Evolutionary conservation across 208 protist genomes (phyloP).

Genomic region (Trichomonas vaginalis): DNA sequence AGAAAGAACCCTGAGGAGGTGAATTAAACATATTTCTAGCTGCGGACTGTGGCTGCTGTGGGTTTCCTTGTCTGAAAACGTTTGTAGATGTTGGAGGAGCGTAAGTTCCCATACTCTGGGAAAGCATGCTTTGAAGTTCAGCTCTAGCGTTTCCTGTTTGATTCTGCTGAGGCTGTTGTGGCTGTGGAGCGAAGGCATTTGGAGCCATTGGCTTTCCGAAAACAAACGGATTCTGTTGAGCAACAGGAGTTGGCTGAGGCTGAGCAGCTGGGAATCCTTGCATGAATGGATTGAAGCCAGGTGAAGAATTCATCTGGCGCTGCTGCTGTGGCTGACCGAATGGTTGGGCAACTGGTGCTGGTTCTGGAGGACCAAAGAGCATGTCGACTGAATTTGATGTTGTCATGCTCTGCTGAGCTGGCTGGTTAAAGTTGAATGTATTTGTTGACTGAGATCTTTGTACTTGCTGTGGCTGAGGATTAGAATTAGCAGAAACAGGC

Average conservation of each 20-base stretch:
- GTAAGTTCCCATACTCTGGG: not conserved
- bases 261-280: not conserved
- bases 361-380: not conserved
- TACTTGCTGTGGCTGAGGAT: not conserved
- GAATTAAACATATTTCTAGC: no score
- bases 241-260: not conserved
- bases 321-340: not conserved
- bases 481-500: not conserved
- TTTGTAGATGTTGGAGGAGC: not conserved
- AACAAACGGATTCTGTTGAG: not conserved
- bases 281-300: not conserved
- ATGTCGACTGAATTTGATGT: not conserved
- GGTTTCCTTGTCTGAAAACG: not conserved
- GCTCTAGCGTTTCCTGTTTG: not conserved
- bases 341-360: not conserved
- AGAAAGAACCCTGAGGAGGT: no score
- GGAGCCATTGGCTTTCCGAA: not conserved
- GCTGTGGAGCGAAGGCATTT: not conserved
- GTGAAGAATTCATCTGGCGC: not conserved
- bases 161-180: not conserved
- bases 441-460: not conserved
- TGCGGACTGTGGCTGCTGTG: not conserved
- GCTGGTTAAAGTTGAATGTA: not conserved
- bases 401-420: not conserved
- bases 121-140: not conserved